These are phyloP conservation scores for Backusella australiensis DNA, from an alignment of 192 early-diverging fungal species.

Conservation along the genomic window DNA sequence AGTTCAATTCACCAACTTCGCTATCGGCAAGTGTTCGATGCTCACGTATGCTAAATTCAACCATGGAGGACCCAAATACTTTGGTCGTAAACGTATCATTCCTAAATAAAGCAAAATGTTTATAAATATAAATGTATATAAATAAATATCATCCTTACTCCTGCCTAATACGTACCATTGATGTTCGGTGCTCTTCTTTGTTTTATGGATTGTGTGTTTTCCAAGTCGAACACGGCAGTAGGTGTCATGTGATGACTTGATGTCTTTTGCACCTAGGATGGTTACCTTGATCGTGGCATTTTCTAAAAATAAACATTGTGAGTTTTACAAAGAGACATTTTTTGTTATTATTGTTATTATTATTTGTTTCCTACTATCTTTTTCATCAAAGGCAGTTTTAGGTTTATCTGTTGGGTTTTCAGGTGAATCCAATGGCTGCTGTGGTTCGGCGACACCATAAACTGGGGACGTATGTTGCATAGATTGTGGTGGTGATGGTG, in stretches of 20 bases:
- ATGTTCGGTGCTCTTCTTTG: conserved; percentile 66
- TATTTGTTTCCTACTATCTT: conserved; percentile 11
- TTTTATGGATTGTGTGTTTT: conserved; percentile 63
- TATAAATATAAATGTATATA: not conserved
- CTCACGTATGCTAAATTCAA: conserved; percentile 60
- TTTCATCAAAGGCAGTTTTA: conserved; percentile 3
- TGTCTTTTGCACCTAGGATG: conserved; percentile 41
- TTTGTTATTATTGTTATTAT: not conserved
- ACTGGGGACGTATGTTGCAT: not conserved
- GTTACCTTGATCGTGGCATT: conserved; percentile 40
- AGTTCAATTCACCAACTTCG: conserved; percentile 55
- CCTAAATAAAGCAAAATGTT: conserved; percentile 8
- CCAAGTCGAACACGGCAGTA: conserved; percentile 58
- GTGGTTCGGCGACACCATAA: not conserved
- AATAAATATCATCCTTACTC: conserved; percentile 8
- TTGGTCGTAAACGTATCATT: conserved; percentile 20
- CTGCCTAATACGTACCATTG: conserved; percentile 40
- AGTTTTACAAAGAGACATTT: not conserved
- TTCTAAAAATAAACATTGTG: conserved; percentile 14
- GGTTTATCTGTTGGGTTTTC: not conserved
- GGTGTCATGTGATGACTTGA: conserved; percentile 48
- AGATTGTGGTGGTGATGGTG: not conserved
- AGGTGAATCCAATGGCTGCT: not conserved
- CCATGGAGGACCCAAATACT: conserved; percentile 23
- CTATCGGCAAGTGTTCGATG: conserved; percentile 61